phyloP scores from a whole-genome alignment of 768 basidiomycete genomes.

The Lactarius tabidus region DNA sequence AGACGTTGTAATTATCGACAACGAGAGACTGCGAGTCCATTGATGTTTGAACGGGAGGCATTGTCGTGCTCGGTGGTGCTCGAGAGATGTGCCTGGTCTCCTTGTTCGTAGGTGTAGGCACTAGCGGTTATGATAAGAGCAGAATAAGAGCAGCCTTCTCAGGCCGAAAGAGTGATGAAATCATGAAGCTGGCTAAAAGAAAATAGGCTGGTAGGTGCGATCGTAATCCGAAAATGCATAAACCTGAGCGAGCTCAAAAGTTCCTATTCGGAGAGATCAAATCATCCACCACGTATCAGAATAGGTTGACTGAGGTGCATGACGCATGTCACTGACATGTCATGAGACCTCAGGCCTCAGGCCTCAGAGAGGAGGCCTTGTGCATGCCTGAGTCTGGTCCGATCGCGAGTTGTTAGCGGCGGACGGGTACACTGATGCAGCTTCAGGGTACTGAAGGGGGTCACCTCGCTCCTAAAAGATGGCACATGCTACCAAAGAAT shows the following conservation, averaged over 20 bases:
- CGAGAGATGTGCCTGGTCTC: neutral
- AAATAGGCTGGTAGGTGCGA: constrained; percentile 6
- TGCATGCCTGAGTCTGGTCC: too few species aligned
- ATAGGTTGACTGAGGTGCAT: neutral
- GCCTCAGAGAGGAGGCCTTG: too few species aligned
- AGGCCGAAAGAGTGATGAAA: neutral
- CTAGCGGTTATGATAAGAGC: neutral
- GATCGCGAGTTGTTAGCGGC: too few species aligned
- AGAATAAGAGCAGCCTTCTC: neutral
- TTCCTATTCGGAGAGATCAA: neutral
- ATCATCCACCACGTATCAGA: neutral
- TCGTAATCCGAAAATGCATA: constrained; percentile 5
- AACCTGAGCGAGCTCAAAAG: neutral
- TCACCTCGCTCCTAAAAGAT: too few species aligned
- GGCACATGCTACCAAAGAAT: too few species aligned
- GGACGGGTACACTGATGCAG: too few species aligned
- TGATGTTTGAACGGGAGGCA: constrained; percentile 15
- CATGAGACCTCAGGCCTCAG: neutral
- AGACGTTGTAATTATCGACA: neutral
- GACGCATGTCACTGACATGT: neutral
- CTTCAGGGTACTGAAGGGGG: too few species aligned
- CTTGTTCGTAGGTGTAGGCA: neutral
- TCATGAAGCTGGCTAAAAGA: neutral
- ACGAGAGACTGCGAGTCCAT: neutral
- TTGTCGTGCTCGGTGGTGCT: neutral